Base-by-base conservation (phyloP, 108 stramenopile species). In the Epithemia pelagica region DNA sequence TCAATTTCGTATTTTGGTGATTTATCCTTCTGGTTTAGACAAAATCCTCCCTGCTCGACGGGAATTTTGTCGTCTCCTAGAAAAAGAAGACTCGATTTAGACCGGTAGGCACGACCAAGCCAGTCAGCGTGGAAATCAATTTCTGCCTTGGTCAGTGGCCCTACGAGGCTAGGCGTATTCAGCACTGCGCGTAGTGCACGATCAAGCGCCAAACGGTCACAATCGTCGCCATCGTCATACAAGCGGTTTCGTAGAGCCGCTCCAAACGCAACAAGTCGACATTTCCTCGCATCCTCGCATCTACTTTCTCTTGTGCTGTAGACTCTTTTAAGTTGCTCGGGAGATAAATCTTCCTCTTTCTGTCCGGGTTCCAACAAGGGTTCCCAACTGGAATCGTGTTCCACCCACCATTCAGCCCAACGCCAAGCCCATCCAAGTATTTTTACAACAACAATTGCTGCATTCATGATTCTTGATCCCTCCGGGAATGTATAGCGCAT, bases 391-490 rank as follows among this genome's bases (percentile, higher is more conserved):
- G 83, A 84, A 29, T 87, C 90, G 56, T 67, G 67, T 28, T 78
- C 78, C 7, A 95, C 93, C 93, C 93, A 95, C 77, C 83, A 90
- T 61, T 91, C 89, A 22, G 90, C 80, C 93, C 93, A 95, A 56
- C 90, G 72, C 93, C 93, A 95, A 18, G 90, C 90, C 93, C 93
- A 95, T 21, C 93, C 87, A 26, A 95, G 68, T 21, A 69, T 75
- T 23, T 75, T 62, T 74, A 91, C 67, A 1, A 91, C 84, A 30
- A 37, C 37, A 18, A 91, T 84, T 22, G 88, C 82, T 20, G 74
- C 62, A 73, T 89, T 84, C 55, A 87, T 61, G 22, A 88, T 65
- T 23, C 69, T 66, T 20, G 81, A 71, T 54, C 81, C 89, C 75
- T 88, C 77, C 27, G 72, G 61, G 63, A 89, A 80, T 21, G 76